Evolutionary conservation across 768 basidiomycete species (phyloP).

Genomic region (Mrakia frigida): DNA sequence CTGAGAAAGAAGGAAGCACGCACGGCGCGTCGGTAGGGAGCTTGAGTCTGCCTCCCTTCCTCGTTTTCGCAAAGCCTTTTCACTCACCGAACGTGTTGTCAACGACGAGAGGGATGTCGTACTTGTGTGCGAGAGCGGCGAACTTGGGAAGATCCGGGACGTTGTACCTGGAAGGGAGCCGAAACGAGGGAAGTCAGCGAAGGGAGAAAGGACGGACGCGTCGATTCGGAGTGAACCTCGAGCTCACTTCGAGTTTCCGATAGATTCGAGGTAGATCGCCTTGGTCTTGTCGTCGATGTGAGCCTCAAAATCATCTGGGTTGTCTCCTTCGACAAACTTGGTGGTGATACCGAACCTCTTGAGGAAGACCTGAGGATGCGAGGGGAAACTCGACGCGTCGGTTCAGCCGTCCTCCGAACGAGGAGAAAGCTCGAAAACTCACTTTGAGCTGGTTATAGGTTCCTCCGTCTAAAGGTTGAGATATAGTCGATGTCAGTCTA

Average conservation of each 20-base stretch:
- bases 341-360: background rate
- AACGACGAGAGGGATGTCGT: background rate
- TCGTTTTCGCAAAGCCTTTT: background rate
- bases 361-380: background rate
- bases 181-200: background rate
- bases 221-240: too few species aligned
- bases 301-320: background rate
- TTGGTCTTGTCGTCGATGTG: background rate
- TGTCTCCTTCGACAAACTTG: background rate
- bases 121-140: background rate
- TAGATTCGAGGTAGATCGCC: background rate
- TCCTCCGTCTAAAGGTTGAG: background rate
- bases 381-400: background rate
- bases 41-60: background rate
- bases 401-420: background rate
- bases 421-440: background rate
- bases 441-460: background rate
- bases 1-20: background rate
- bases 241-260: background rate
- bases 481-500: background rate
- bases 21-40: background rate
- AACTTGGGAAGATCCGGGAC: background rate
- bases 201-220: too few species aligned
- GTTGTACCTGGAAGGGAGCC: background rate
- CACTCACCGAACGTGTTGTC: background rate